A percentile compares a stretch with the other conserved stretches of the same genome.
Evolutionary conservation across 1,284 basidiomycete species (phyloP).

Genomic region (Schizophyllum commune): DNA sequence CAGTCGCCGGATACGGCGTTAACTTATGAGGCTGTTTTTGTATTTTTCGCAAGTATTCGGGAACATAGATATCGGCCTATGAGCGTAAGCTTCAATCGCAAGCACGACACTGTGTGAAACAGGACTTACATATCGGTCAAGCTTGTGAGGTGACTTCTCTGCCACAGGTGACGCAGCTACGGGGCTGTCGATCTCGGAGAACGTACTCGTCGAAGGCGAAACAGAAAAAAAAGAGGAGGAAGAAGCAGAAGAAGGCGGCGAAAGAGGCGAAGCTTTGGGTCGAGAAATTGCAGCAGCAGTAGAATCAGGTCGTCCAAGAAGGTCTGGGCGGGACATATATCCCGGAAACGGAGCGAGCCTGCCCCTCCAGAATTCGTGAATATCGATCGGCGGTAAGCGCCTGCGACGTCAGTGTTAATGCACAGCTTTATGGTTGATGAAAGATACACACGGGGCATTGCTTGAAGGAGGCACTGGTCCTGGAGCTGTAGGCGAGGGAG

Average conservation of each 20-base stretch:
- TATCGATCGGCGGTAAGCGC: background rate
- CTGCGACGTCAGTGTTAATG: background rate
- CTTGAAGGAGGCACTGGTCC: background rate
- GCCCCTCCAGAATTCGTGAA: conserved; percentile 33
- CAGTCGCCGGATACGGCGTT: conserved; percentile 29
- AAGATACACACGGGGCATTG: background rate
- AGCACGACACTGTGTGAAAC: background rate
- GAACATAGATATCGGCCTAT: conserved; percentile 37
- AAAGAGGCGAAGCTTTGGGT: conserved; percentile 8
- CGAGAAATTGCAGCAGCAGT: conserved; percentile 14
- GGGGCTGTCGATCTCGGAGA: background rate
- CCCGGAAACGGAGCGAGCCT: conserved; percentile 34
- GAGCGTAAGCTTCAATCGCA: conserved; percentile 1
- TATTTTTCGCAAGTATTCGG: conserved; percentile 37
- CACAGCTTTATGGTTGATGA: background rate
- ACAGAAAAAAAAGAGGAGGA: background rate
- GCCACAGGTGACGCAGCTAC: background rate
- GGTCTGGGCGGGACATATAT: conserved; percentile 24
- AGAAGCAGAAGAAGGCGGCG: background rate
- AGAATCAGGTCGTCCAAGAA: conserved; percentile 18
- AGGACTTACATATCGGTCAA: conserved; percentile 12
- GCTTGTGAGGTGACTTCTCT: conserved; percentile 8
- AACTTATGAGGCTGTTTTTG: conserved; percentile 35
- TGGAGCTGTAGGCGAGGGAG: background rate
- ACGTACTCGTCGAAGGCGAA: background rate